Conservation (phyloP, 768 basidiomycete genomes). For the Trametes sanguinea region DNA sequence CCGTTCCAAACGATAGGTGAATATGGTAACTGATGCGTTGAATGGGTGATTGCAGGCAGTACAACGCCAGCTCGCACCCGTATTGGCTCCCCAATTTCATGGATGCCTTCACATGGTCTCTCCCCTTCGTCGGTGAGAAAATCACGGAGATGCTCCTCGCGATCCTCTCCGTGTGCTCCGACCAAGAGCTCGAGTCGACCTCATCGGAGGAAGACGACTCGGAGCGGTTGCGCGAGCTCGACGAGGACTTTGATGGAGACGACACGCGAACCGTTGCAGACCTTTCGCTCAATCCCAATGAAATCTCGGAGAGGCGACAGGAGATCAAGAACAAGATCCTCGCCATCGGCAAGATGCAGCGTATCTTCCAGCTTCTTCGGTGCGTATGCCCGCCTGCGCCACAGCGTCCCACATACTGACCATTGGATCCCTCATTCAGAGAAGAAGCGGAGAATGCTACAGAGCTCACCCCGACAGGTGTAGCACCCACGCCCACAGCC, state of each 20-base stretch:
- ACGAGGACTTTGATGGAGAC: slow-evolving; percentile 22
- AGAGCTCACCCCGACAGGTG: slow-evolving; percentile 48
- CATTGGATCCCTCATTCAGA: slow-evolving; percentile 37
- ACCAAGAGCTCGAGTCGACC: slow-evolving; percentile 89
- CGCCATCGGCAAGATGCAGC: slow-evolving; percentile 89
- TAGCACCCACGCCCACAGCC: slow-evolving; percentile 25
- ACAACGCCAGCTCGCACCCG: slow-evolving; percentile 53
- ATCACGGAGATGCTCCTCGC: slow-evolving; percentile 99
- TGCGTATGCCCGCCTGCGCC: slow-evolving; percentile 38
- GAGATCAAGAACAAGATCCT: slow-evolving; percentile 93
- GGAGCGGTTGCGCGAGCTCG: slow-evolving; percentile 26
- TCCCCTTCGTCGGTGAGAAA: slow-evolving; percentile 98
- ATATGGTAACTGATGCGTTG: too few species aligned
- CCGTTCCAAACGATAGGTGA: neutral
- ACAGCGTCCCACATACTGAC: neutral
- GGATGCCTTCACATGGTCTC: slow-evolving; percentile 99
- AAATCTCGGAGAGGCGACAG: slow-evolving; percentile 58
- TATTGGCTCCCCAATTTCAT: slow-evolving; percentile 99
- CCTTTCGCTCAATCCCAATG: slow-evolving; percentile 39
- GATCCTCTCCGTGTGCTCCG: slow-evolving; percentile 92
- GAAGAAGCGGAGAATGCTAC: slow-evolving; percentile 81
- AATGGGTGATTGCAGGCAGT: slow-evolving; percentile 27
- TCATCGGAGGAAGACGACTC: slow-evolving; percentile 31
- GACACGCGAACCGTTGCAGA: slow-evolving; percentile 28
- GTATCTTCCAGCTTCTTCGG: slow-evolving; percentile 88